These are phyloP conservation scores for Aureobasidium vineae DNA, from an alignment of 2,329 filamentous ascomycete genomes.

Conservation along the genomic window DNA sequence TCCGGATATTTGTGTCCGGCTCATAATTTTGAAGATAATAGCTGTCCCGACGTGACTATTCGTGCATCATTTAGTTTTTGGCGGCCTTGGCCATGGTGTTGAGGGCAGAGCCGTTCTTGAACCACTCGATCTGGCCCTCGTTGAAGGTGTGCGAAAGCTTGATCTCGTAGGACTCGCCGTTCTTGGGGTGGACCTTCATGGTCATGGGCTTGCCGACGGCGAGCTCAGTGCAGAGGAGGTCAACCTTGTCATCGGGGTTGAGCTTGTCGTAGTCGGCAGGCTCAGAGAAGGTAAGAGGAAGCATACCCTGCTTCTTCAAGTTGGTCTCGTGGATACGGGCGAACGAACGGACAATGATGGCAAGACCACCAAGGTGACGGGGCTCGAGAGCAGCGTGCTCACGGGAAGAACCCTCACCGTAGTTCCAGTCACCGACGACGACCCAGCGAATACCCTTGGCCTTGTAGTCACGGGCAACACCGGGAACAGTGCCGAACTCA, in stretches of 20 bases:
- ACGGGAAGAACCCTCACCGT: constrained; percentile 95
- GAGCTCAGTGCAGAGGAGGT: constrained; percentile 84
- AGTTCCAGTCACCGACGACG: constrained; percentile 99
- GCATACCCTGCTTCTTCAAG: constrained; percentile 99
- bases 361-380: constrained; percentile 92
- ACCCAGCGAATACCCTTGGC: constrained; percentile 94
- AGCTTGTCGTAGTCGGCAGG: constrained; percentile 98
- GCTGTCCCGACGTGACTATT: constrained; percentile 24
- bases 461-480: constrained; percentile 98
- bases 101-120: constrained; percentile 94
- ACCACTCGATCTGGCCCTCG: constrained; percentile 97
- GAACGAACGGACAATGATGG: constrained; percentile 93
- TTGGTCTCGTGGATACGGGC: constrained; percentile 99
- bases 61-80: constrained; percentile 24
- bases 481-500: constrained; percentile 83
- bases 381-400: constrained; percentile 98
- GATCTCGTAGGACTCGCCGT: constrained; percentile 70
- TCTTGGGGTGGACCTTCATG: constrained; percentile 86
- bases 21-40: constrained; percentile 21
- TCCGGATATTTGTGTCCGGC: constrained; percentile 12
- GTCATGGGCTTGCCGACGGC: constrained; percentile 91
- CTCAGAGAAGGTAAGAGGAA: constrained; percentile 91
- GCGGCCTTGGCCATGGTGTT: constrained; percentile 89
- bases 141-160: constrained; percentile 96
- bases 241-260: constrained; percentile 85